Evolutionary conservation across 129 eudicot species (phyloP).

Genomic region (Calendula officinalis): DNA sequence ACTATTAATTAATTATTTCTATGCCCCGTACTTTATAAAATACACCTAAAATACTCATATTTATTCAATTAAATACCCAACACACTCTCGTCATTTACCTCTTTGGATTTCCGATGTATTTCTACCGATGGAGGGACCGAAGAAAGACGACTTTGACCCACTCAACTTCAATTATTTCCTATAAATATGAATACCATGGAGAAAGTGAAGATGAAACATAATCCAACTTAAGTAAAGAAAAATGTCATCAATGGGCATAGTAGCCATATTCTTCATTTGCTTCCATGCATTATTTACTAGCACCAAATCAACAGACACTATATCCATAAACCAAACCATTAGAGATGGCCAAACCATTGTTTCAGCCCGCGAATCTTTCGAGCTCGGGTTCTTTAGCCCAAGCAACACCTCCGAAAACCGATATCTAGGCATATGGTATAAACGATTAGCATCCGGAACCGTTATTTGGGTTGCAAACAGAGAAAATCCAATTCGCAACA

Average conservation of each 20-base stretch:
- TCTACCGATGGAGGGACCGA: too few relatives aligned
- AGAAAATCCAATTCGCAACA: conserved; percentile 17
- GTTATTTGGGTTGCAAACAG: conserved; percentile 32
- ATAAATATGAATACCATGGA: too few relatives aligned
- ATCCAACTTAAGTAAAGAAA: too few relatives aligned
- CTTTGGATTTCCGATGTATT: too few relatives aligned
- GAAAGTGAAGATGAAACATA: too few relatives aligned
- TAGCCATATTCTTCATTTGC: conserved; percentile 19
- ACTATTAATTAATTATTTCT: too few relatives aligned
- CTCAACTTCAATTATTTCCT: too few relatives aligned
- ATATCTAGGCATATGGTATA: conserved; percentile 30
- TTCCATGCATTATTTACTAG: not conserved
- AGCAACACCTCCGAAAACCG: conserved; percentile 8
- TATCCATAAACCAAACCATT: conserved; percentile 9
- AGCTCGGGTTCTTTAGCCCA: conserved; percentile 29
- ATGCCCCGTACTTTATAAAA: too few relatives aligned
- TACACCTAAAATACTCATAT: too few relatives aligned
- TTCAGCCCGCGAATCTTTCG: conserved; percentile 8
- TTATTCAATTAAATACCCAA: too few relatives aligned
- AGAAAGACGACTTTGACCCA: too few relatives aligned
- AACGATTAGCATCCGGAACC: conserved; percentile 10
- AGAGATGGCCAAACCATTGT: conserved; percentile 23
- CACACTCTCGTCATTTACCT: too few relatives aligned
- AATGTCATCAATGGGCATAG: not conserved
- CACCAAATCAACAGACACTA: conserved; percentile 4